phyloP scores from a whole-genome alignment of 2,329 filamentous ascomycete genomes.

The Helotiales sp. region DNA sequence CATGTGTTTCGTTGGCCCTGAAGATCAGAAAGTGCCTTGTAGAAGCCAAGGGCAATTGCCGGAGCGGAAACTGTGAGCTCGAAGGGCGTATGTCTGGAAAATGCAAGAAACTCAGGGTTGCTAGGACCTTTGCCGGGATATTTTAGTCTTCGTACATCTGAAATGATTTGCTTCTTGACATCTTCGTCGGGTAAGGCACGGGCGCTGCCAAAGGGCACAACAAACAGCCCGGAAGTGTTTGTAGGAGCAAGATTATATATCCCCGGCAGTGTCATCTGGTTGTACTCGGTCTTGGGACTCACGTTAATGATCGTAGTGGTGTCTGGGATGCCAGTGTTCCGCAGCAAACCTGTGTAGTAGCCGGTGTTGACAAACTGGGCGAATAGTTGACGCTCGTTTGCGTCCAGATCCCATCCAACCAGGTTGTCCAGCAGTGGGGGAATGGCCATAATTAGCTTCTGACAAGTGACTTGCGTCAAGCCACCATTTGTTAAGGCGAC shows the following conservation, averaged over 20 bases:
- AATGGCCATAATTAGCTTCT: conserved; percentile 50
- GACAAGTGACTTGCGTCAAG: conserved; percentile 44
- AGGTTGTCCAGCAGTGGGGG: conserved; percentile 48
- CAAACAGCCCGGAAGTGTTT: conserved; percentile 23
- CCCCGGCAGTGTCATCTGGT: conserved; percentile 42
- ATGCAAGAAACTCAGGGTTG: conserved; percentile 26
- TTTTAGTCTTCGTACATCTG: conserved; percentile 18
- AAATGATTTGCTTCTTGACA: conserved; percentile 29
- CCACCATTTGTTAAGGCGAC: conserved; percentile 42
- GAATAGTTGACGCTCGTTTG: conserved; percentile 46
- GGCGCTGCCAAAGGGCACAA: conserved; percentile 26
- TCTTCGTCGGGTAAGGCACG: conserved; percentile 19
- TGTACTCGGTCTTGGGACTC: conserved; percentile 38
- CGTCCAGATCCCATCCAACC: conserved; percentile 44
- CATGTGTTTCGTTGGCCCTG: conserved; percentile 52
- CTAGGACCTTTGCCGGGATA: conserved; percentile 13
- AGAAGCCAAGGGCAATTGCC: conserved; percentile 48
- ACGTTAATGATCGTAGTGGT: conserved; percentile 38
- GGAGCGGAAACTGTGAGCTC: conserved; percentile 38
- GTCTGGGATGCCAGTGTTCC: conserved; percentile 45
- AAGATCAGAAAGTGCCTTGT: conserved; percentile 48
- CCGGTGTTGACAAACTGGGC: conserved; percentile 45
- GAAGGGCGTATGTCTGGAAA: conserved; percentile 32
- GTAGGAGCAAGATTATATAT: conserved; percentile 39
- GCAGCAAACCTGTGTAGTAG: conserved; percentile 48